Evolutionary conservation across 139 green algal genomes (phyloP).

Genomic region (Chara braunii): DNA sequence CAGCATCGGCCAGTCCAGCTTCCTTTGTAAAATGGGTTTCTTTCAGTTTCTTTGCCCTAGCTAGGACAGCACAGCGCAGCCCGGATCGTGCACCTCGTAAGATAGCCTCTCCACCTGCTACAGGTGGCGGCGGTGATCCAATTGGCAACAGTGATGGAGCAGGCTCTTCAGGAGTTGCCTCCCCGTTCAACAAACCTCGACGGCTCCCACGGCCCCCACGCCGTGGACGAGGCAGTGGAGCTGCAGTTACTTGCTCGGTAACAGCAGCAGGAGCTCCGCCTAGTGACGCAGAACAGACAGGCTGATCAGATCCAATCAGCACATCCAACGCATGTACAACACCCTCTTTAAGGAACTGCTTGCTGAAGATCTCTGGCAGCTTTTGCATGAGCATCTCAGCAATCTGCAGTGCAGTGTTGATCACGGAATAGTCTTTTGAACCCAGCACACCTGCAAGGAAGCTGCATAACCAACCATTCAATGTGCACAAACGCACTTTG

Average conservation of each 20-base stretch:
- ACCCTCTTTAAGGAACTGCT: slow-evolving; percentile 82
- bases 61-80: no score
- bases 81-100: no score
- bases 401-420: slow-evolving; percentile 47
- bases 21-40: neutral
- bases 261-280: neutral
- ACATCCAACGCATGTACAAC: slow-evolving; percentile 77
- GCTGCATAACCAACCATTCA: no score
- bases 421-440: slow-evolving; percentile 49
- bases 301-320: slow-evolving; percentile 46
- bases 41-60: no score
- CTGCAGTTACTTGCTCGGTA: no score
- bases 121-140: no score
- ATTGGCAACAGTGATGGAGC: no score
- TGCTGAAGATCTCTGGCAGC: slow-evolving; percentile 63
- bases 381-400: slow-evolving; percentile 83
- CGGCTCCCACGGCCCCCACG: no score
- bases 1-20: neutral
- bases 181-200: no score
- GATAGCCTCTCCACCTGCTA: no score
- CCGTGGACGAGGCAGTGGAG: neutral
- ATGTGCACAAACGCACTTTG: slow-evolving; percentile 7
- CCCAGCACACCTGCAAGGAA: slow-evolving; percentile 75
- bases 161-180: no score
- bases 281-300: no score